A percentile compares a stretch with the other conserved stretches of the same genome.
Conservation (phyloP, 2,329 filamentous ascomycete species). For the Huntiella abstrusa region DNA sequence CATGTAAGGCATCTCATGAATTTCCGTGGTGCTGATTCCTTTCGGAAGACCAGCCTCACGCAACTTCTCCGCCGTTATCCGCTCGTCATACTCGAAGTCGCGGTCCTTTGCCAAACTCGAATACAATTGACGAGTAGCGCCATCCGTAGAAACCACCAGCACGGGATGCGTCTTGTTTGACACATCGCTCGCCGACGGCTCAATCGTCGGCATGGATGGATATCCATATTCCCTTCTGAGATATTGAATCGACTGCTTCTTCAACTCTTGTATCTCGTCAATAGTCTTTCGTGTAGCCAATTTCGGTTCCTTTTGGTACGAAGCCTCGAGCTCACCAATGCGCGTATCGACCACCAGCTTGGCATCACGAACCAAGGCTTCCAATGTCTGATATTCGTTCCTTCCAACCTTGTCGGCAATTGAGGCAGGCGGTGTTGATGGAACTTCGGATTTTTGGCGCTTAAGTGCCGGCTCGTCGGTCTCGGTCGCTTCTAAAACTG, state of each 20-base stretch:
- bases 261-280: constrained; percentile 3
- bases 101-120: constrained; percentile 47
- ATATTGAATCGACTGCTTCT: constrained; percentile 39
- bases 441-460: constrained; percentile 37
- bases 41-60: constrained; percentile 51
- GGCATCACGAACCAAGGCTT: constrained; percentile 44
- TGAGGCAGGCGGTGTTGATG: constrained; percentile 19
- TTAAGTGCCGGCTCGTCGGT: constrained; percentile 36
- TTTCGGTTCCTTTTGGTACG: constrained; percentile 15
- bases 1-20: constrained; percentile 22
- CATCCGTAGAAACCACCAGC: constrained; percentile 59
- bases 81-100: constrained; percentile 15
- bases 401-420: constrained; percentile 35
- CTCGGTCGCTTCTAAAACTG: constrained; percentile 31
- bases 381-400: constrained; percentile 38
- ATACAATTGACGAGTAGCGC: constrained; percentile 60
- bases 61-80: constrained; percentile 23
- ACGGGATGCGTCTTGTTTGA: constrained; percentile 27
- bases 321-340: constrained; percentile 27
- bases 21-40: constrained; percentile 38
- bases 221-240: constrained; percentile 41
- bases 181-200: background rate
- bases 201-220: constrained; percentile 15
- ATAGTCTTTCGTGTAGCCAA: constrained; percentile 11
- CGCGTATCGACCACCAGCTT: constrained; percentile 28